These are phyloP conservation scores for Dunaliella sp. DNA, from an alignment of 139 green algal genomes.

Conservation along the genomic window DNA sequence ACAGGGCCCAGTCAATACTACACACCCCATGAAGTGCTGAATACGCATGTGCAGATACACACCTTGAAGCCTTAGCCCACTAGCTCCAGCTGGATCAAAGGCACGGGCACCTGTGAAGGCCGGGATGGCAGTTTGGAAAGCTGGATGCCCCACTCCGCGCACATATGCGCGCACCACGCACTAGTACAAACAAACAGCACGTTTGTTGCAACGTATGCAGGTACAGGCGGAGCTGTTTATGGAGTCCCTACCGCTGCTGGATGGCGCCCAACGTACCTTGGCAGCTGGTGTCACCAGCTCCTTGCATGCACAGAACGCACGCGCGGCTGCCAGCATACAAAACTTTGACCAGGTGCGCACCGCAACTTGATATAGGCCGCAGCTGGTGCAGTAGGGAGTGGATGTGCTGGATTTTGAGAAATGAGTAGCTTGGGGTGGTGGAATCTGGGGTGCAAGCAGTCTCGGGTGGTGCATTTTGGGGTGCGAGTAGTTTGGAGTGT, in stretches of 20 bases:
- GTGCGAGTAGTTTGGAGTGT: not conserved
- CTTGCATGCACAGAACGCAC: slow-evolving; percentile 61
- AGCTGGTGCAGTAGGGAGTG: slow-evolving; percentile 13
- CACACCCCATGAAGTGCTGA: too few relatives aligned
- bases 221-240: slow-evolving; percentile 41
- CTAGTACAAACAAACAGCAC: too few relatives aligned
- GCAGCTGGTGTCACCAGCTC: slow-evolving; percentile 53
- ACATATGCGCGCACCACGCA: too few relatives aligned
- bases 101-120: too few relatives aligned
- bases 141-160: too few relatives aligned
- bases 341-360: slow-evolving; percentile 17
- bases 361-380: too few relatives aligned
- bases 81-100: too few relatives aligned
- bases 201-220: too few relatives aligned
- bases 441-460: not conserved
- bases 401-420: not conserved
- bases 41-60: too few relatives aligned
- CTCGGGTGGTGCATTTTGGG: not conserved
- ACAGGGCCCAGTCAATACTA: too few relatives aligned
- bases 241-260: slow-evolving; percentile 55
- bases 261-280: slow-evolving; percentile 50
- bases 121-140: too few relatives aligned
- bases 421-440: not conserved
- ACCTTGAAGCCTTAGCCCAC: too few relatives aligned
- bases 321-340: slow-evolving; percentile 26